These are phyloP conservation scores for Scytalidium lignicola DNA, from an alignment of 2,329 filamentous ascomycete species.

Conservation along the genomic window DNA sequence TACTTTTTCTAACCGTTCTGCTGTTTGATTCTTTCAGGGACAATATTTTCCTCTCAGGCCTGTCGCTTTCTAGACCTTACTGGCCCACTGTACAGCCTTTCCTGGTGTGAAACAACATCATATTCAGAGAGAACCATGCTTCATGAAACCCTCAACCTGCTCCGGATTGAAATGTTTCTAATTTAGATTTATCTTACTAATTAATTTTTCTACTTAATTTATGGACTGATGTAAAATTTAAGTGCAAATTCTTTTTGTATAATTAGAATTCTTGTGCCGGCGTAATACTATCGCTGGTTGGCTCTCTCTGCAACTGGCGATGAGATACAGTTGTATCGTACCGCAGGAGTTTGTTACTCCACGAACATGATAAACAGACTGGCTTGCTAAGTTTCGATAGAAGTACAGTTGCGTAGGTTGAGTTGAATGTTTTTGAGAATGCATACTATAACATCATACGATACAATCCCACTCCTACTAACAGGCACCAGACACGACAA, in stretches of 20 bases:
- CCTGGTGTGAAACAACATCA: conserved; percentile 43
- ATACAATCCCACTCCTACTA: too few relatives aligned
- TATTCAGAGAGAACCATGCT: conserved; percentile 48
- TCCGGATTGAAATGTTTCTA: conserved; percentile 31
- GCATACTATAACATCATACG: too few relatives aligned
- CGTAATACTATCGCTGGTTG: too few relatives aligned
- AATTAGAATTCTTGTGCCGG: too few relatives aligned
- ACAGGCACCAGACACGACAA: too few relatives aligned
- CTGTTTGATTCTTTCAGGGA: conserved; percentile 37
- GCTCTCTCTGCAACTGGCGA: too few relatives aligned
- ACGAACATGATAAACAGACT: too few relatives aligned
- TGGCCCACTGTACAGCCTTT: conserved; percentile 39
- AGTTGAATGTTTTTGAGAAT: too few relatives aligned
- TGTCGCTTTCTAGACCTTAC: conserved; percentile 46
- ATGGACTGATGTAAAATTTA: not conserved
- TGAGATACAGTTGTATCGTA: too few relatives aligned
- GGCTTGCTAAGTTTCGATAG: too few relatives aligned
- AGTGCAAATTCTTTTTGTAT: not conserved
- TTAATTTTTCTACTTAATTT: not conserved
- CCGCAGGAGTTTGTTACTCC: too few relatives aligned
- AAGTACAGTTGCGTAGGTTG: too few relatives aligned
- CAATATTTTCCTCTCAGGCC: conserved; percentile 35
- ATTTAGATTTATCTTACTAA: conserved; percentile 1
- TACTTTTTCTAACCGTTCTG: conserved; percentile 31
- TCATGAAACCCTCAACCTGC: conserved; percentile 46